Evolutionary conservation across 345 rosid species (phyloP).

Genomic region (Lepidium didymum): DNA sequence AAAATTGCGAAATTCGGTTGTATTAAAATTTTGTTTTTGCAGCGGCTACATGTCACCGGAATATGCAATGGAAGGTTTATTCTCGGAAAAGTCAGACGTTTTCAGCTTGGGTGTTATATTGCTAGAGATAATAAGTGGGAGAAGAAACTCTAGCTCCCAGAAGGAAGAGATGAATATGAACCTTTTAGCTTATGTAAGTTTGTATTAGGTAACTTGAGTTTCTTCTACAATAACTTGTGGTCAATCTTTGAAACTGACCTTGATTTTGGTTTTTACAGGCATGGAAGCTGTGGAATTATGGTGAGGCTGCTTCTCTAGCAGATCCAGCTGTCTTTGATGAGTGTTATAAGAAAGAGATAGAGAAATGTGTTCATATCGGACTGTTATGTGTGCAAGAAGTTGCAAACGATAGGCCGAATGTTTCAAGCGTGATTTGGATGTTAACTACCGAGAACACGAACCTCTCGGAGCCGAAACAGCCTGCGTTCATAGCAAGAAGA

Average conservation of each 20-base stretch:
- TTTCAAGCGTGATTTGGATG: too few species aligned
- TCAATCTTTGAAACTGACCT: background rate
- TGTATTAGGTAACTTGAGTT: background rate
- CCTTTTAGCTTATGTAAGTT: slow-evolving; percentile 34
- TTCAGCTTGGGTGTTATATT: too few species aligned
- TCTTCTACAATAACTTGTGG: background rate
- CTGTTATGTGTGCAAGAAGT: too few species aligned
- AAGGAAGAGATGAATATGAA: slow-evolving; percentile 21
- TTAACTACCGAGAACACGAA: too few species aligned
- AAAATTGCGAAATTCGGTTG: background rate
- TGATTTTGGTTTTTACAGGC: slow-evolving; percentile 19
- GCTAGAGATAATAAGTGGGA: slow-evolving; percentile 21
- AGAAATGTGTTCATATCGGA: slow-evolving; percentile 32
- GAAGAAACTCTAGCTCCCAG: slow-evolving; percentile 26
- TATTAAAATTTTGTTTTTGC: background rate
- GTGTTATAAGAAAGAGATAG: slow-evolving; percentile 14
- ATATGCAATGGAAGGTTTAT: too few species aligned
- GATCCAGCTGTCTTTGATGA: slow-evolving; percentile 24
- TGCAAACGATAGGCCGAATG: too few species aligned
- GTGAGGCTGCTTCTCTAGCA: slow-evolving; percentile 16
- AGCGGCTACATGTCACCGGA: too few species aligned
- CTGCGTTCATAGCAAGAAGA: too few species aligned
- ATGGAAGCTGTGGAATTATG: slow-evolving; percentile 34
- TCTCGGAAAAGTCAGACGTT: too few species aligned
- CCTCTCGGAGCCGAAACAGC: too few species aligned